Evolutionary conservation across 2,329 filamentous ascomycete genomes (phyloP).

Genomic region (Aureobasidium sp.): DNA sequence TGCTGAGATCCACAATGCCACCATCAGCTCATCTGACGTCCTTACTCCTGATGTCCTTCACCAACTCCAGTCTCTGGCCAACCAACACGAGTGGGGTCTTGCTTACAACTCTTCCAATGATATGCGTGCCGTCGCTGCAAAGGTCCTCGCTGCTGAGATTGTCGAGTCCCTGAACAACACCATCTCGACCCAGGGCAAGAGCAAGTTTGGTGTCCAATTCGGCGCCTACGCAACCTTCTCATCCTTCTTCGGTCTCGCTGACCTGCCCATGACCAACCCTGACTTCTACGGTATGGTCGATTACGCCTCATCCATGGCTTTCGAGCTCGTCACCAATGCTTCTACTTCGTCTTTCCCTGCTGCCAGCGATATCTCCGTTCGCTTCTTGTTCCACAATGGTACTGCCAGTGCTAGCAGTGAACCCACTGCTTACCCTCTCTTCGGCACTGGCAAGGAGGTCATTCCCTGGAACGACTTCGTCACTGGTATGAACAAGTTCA

Average conservation of each 20-base stretch:
- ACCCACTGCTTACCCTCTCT: slow-evolving; percentile 50
- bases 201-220: slow-evolving; percentile 47
- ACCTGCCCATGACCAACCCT: slow-evolving; percentile 39
- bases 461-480: slow-evolving; percentile 64
- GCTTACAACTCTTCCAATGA: slow-evolving; percentile 60
- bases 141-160: slow-evolving; percentile 40
- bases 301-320: slow-evolving; percentile 73
- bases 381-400: slow-evolving; percentile 56
- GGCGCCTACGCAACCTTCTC: slow-evolving; percentile 53
- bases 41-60: slow-evolving; percentile 51
- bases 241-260: slow-evolving; percentile 52
- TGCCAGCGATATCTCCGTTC: slow-evolving; percentile 44
- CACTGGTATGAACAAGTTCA: slow-evolving; percentile 53
- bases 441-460: slow-evolving; percentile 44
- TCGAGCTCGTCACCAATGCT: slow-evolving; percentile 58
- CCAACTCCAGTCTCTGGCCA: slow-evolving; percentile 64
- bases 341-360: slow-evolving; percentile 28
- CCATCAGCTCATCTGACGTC: slow-evolving; percentile 47
- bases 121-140: slow-evolving; percentile 38
- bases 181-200: slow-evolving; percentile 28
- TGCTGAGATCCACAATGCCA: slow-evolving; percentile 52
- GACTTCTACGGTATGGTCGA: slow-evolving; percentile 72
- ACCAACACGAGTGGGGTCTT: slow-evolving; percentile 71
- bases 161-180: slow-evolving; percentile 37
- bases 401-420: slow-evolving; percentile 38